A percentile compares a stretch with the other conserved stretches of the same genome.
Conservation (phyloP, 441 rosid species). For the Mallotus repandus region DNA sequence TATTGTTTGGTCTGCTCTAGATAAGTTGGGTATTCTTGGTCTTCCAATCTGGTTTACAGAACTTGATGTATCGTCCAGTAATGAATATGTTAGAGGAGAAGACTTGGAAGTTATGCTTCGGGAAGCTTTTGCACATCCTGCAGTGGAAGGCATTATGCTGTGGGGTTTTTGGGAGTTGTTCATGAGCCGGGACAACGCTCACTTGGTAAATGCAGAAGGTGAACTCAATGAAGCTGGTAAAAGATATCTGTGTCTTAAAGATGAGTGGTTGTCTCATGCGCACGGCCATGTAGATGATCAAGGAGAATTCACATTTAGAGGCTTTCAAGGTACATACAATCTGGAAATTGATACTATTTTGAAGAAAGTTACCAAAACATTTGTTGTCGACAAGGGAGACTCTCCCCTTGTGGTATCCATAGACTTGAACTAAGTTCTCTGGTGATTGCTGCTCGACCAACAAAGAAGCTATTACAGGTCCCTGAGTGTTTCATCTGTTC, state of each 20-base stretch:
- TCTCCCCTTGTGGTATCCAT: constrained; percentile 53
- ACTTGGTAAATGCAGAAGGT: constrained; percentile 83
- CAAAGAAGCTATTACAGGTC: neutral
- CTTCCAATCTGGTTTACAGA: constrained; percentile 94
- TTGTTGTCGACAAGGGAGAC: constrained; percentile 64
- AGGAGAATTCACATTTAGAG: constrained; percentile 68
- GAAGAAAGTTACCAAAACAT: constrained; percentile 46
- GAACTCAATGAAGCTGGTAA: constrained; percentile 76
- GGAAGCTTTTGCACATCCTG: constrained; percentile 88
- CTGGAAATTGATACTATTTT: constrained; percentile 42
- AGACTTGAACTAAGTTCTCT: constrained; percentile 33
- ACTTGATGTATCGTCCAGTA: constrained; percentile 76
- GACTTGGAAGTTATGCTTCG: constrained; percentile 87
- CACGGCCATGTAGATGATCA: constrained; percentile 54
- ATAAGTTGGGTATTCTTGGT: constrained; percentile 66
- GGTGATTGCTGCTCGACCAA: neutral
- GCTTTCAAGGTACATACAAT: constrained; percentile 68
- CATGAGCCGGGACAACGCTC: constrained; percentile 62
- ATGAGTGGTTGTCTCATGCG: constrained; percentile 68
- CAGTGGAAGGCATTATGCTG: constrained; percentile 78
- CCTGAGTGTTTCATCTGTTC: neutral
- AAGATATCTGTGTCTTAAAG: constrained; percentile 55
- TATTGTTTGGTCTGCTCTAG: constrained; percentile 65
- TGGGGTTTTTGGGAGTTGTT: constrained; percentile 99
- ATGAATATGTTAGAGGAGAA: constrained; percentile 72